Evolutionary conservation across 2,329 filamentous ascomycete genomes (phyloP), one percentile per base, ranked within the genome.

Genomic region (Elsinoe batatas): DNA sequence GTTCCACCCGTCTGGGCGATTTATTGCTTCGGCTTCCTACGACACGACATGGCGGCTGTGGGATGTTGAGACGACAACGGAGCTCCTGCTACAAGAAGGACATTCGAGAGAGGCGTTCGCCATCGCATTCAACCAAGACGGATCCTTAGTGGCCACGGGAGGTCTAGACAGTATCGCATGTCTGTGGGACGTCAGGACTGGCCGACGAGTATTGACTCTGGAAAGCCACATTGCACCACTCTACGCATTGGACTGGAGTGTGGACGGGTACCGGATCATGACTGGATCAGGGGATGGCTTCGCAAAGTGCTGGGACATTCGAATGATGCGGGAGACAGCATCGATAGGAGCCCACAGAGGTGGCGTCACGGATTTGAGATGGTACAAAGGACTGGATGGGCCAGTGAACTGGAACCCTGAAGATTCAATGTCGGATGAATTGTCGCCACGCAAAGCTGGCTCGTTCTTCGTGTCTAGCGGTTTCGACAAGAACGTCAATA

Each of bases 11-110:
- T 95, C 88, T 0, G 91, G 91, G 3, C 80, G 80, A 59, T 97
- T 91, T 65, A 76, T 97, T 5, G 93, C 91, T 4, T 95, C 91
- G 1, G 93, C 93, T 5, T 95, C 90, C 0, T 93, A 93, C 64
- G 93, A 98, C 67, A 95, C 90, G 1, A 95, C 93, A 0, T 98
- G 93, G 93, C 83, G 91, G 43, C 76, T 98, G 33, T 98, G 93
- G 91, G 91, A 97, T 67, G 82, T 97, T 0, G 84, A 88, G 62
- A 93, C 86, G 0, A 88, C 83, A 0, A 84, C 84, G 2, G 91
- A 97, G 66, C 73, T 97, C 1, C 76, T 95, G 1, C 77, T 94
- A 1, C 93, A 98, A 69, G 91, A 97, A 72, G 93, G 93, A 1
- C 93, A 98, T 69, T 94, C 90, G 8, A 83, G 91, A 56, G 93